These are phyloP conservation scores for Microthlaspi erraticum DNA, from an alignment of 345 rosid genomes.

Conservation along the genomic window DNA sequence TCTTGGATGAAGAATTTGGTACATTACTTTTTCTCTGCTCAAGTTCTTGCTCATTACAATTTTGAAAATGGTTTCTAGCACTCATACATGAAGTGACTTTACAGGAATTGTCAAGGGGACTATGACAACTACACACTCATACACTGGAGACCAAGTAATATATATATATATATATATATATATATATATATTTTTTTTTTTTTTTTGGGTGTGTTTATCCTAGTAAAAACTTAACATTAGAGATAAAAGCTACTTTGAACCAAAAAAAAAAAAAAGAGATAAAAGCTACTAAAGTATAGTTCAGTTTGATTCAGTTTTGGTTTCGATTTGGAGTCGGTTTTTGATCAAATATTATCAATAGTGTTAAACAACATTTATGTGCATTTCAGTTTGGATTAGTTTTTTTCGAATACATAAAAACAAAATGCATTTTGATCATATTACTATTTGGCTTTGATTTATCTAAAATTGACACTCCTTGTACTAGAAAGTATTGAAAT, in stretches of 20 bases:
- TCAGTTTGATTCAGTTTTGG: neutral
- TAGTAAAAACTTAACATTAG: neutral
- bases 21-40: slow-evolving; percentile 24
- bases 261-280: no score
- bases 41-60: neutral
- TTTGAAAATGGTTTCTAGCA: slow-evolving; percentile 15
- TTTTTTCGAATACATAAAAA: neutral
- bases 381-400: neutral
- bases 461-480: neutral
- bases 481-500: slow-evolving; percentile 6
- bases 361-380: neutral
- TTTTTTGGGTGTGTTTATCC: neutral
- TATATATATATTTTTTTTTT: neutral
- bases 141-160: slow-evolving; percentile 97
- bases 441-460: neutral
- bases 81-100: slow-evolving; percentile 16
- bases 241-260: neutral
- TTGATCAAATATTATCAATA: neutral
- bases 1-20: slow-evolving; percentile 95
- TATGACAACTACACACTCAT: slow-evolving; percentile 98
- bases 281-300: no score
- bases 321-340: no score
- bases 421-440: neutral
- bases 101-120: slow-evolving; percentile 98
- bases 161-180: no score